Conservation (phyloP, 495 filamentous ascomycete species). For the Barbatosphaeria neglecta region DNA sequence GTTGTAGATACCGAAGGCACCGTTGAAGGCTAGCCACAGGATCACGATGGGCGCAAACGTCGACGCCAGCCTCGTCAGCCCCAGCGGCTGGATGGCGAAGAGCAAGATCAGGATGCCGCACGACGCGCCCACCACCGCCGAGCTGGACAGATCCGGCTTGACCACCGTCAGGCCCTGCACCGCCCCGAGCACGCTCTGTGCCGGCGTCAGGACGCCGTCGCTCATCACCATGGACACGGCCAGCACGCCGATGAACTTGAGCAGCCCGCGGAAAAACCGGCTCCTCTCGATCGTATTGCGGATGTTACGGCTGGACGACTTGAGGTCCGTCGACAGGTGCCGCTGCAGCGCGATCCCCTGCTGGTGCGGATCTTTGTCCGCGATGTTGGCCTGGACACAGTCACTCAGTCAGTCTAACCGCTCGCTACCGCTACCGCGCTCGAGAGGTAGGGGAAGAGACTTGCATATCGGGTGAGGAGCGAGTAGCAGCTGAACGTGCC, state of each 20-base stretch:
- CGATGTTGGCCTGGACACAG: conserved; percentile 37
- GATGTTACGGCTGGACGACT: conserved; percentile 36
- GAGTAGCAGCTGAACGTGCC: conserved; percentile 66
- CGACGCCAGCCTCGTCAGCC: conserved; percentile 50
- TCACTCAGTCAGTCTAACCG: background rate
- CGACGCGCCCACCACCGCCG: conserved; percentile 52
- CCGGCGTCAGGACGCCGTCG: conserved; percentile 59
- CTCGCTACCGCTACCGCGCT: background rate
- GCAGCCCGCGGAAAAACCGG: conserved; percentile 32
- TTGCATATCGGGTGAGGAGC: conserved; percentile 57
- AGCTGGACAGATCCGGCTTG: conserved; percentile 30
- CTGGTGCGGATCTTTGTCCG: conserved; percentile 44
- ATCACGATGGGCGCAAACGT: conserved; percentile 64
- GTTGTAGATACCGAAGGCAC: conserved; percentile 60
- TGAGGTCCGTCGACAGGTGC: conserved; percentile 41
- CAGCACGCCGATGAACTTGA: conserved; percentile 59
- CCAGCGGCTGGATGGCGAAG: conserved; percentile 60
- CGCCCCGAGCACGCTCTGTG: conserved; percentile 58
- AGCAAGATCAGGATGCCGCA: conserved; percentile 60
- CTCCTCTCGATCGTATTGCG: conserved; percentile 49
- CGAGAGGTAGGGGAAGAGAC: conserved; percentile 4
- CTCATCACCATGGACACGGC: conserved; percentile 59
- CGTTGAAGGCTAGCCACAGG: conserved; percentile 60
- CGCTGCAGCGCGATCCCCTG: conserved; percentile 43
- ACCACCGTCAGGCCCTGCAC: conserved; percentile 53